A percentile compares a stretch with the other conserved stretches of the same genome.
These are phyloP conservation scores for Linum trigynum DNA, from an alignment of 345 rosid genomes.

Conservation along the genomic window DNA sequence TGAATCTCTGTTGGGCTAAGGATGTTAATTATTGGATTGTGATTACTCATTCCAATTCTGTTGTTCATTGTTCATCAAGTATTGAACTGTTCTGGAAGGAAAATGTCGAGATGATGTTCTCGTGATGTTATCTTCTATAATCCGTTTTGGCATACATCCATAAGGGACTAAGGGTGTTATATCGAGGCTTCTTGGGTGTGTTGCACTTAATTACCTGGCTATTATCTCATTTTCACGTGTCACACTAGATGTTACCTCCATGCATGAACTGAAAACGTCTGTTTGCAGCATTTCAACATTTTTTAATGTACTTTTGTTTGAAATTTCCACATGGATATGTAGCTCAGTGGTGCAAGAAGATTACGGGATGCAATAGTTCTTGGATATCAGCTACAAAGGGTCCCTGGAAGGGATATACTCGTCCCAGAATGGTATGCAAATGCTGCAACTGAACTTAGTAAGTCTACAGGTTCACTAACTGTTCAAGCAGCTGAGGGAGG, in stretches of 20 bases:
- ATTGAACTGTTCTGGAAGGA: not conserved
- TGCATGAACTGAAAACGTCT: not conserved
- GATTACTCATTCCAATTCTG: no score
- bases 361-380: conserved; percentile 94
- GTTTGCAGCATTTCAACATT: not conserved
- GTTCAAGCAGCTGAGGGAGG: conserved; percentile 20
- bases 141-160: not conserved
- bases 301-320: not conserved
- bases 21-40: no score
- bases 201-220: not conserved
- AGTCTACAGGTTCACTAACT: conserved; percentile 30
- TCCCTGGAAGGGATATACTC: conserved; percentile 81
- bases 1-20: no score
- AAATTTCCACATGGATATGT: not conserved
- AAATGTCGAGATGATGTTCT: not conserved
- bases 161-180: no score
- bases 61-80: not conserved
- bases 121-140: no score
- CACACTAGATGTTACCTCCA: not conserved
- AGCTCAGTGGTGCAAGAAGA: conserved; percentile 98
- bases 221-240: not conserved
- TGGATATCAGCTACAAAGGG: conserved; percentile 96
- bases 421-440: conserved; percentile 96
- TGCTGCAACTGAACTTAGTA: conserved; percentile 28
- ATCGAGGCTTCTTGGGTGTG: not conserved